Conservation (phyloP, 129 eudicot genomes). For the Artemisia tridentata region DNA sequence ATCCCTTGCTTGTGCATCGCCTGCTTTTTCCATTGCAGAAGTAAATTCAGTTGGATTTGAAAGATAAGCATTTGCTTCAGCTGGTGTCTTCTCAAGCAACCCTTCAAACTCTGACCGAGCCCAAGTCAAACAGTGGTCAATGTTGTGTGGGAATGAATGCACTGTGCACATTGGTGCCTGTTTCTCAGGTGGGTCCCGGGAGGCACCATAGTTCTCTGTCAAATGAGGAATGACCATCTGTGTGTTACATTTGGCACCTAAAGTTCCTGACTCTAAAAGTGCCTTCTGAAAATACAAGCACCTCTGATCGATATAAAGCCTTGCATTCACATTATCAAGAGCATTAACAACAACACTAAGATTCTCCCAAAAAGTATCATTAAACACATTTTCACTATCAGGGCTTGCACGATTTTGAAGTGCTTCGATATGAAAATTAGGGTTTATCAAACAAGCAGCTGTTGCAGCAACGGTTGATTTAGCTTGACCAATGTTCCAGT, state of each 20-base stretch:
- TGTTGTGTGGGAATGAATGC: slow-evolving; percentile 93
- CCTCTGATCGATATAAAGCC: slow-evolving; percentile 89
- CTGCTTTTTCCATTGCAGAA: slow-evolving; percentile 66
- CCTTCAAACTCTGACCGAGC: slow-evolving; percentile 97
- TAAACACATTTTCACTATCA: slow-evolving; percentile 76
- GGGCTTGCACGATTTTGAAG: slow-evolving; percentile 91
- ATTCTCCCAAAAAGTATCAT: slow-evolving; percentile 84
- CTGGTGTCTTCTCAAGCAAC: slow-evolving; percentile 85
- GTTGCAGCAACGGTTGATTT: slow-evolving; percentile 96
- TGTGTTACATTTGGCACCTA: slow-evolving; percentile 94
- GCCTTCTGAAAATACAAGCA: slow-evolving; percentile 91
- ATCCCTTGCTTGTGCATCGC: slow-evolving; percentile 94
- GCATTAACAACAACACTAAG: slow-evolving; percentile 76
- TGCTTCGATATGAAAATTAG: slow-evolving; percentile 68
- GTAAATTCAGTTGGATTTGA: slow-evolving; percentile 64
- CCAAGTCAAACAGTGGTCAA: slow-evolving; percentile 97
- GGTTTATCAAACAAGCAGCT: slow-evolving; percentile 74
- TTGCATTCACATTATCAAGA: slow-evolving; percentile 82
- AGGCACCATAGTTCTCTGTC: slow-evolving; percentile 93
- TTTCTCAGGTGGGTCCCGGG: slow-evolving; percentile 95
- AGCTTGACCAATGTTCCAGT: slow-evolving; percentile 98
- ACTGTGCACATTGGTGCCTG: slow-evolving; percentile 97
- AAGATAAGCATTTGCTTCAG: slow-evolving; percentile 84
- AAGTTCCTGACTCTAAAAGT: slow-evolving; percentile 90
- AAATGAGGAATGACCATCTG: slow-evolving; percentile 94